These are phyloP conservation scores for Endoconidiophora laricicola DNA, from an alignment of 2,329 filamentous ascomycete genomes.

Conservation along the genomic window DNA sequence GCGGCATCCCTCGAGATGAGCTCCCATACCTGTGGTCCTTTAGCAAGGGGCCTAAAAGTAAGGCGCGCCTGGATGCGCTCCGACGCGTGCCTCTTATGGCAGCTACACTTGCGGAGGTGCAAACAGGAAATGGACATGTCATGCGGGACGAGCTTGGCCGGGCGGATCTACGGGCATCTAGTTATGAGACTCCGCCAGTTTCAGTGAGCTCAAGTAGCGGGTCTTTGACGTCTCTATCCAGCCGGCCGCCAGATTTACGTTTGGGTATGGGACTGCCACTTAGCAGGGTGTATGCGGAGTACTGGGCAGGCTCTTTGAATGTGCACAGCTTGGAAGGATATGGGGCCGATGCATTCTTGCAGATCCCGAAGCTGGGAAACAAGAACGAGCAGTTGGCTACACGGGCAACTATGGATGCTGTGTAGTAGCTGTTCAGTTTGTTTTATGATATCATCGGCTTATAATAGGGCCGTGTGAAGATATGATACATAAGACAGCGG, in stretches of 20 bases:
- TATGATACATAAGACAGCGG: too few species aligned
- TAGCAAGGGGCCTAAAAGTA: constrained; percentile 71
- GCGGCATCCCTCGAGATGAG: constrained; percentile 72
- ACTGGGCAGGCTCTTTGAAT: constrained; percentile 88
- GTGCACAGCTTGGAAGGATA: constrained; percentile 90
- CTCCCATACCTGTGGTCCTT: constrained; percentile 93
- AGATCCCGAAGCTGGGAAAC: constrained; percentile 91
- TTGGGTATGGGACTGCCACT: constrained; percentile 88
- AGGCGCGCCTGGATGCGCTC: constrained; percentile 68
- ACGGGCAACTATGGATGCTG: constrained; percentile 59
- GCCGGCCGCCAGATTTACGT: constrained; percentile 67
- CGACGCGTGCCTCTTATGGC: constrained; percentile 78
- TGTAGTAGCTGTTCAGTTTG: constrained; percentile 31
- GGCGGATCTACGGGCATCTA: constrained; percentile 26
- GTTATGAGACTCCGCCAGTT: constrained; percentile 18
- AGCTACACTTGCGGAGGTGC: constrained; percentile 80
- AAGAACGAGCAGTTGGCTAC: constrained; percentile 89
- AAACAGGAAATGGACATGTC: constrained; percentile 19
- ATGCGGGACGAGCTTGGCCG: constrained; percentile 24
- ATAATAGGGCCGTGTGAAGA: not conserved
- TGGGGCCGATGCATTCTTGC: constrained; percentile 86
- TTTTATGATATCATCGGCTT: constrained; percentile 15
- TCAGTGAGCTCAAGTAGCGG: constrained; percentile 24
- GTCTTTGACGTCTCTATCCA: constrained; percentile 66
- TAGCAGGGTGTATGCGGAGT: constrained; percentile 89